Evolutionary conservation across 805 yeast genomes (phyloP), one percentile per base, ranked within the genome.

Genomic region (Candida wancherniae): DNA sequence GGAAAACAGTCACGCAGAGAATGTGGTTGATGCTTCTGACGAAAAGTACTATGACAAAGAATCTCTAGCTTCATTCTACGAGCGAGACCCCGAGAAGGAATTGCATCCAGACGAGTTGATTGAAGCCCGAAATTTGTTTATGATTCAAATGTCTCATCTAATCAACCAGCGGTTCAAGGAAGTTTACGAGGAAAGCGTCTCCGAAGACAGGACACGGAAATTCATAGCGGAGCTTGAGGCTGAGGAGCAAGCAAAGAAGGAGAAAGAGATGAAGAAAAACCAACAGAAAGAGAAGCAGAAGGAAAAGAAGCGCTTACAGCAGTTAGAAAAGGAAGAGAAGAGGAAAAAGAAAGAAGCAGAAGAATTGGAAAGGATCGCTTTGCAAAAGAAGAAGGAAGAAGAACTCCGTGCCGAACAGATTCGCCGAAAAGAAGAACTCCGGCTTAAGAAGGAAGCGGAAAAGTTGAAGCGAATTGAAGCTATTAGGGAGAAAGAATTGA

Each of bases 141-240:
- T 84, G 47, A 68, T 84, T 31, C 82, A 86, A 34, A 84, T 88
- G 1, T 80, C 92, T 4, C 76, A 84, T 31, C 67, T 85, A 51
- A 71, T 88, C 45, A 84, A 83, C 48, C 78, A 75, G 43, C 71
- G 86, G 26, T 72, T 88, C 19, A 66, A 83, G 48, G 75, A 71
- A 18, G 84, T 94, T 0, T 87, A 80, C 50, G 82, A 83, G 39
- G 88, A 81, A 46, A 81, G 77, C 42, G 74, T 82, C 28, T 88
- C 95, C 9, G 85, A 81, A 37, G 92, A 83, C 45, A 69, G 80
- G 36, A 71, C 81, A 8, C 61, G 69, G 35, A 73, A 70, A 37
- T 64, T 82, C 40, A 65, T 82, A 37, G 76, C 71, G 49, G 90
- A 82, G 48, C 61, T 81, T 26, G 87, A 81, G 42, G 79, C 76